phyloP scores from a whole-genome alignment of 2,329 filamentous ascomycete genomes.

The Balansia obtecta region DNA sequence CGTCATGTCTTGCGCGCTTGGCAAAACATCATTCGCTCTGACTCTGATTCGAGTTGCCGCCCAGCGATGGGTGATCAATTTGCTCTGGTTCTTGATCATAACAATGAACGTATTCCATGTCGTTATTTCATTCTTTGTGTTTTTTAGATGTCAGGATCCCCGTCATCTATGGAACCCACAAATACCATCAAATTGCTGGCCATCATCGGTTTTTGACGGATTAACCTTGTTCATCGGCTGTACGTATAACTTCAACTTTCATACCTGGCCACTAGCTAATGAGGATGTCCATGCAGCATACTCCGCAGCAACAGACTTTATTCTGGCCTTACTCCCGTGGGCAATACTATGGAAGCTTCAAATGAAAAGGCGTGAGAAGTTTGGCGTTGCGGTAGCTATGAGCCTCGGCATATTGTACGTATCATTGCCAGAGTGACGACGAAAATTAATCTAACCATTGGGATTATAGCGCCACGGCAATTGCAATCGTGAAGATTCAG shows the following conservation, averaged over 20 bases:
- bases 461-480: slow-evolving; percentile 2
- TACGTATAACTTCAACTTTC: neutral
- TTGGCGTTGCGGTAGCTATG: slow-evolving; percentile 6
- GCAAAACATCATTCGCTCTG: slow-evolving; percentile 7
- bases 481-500: slow-evolving; percentile 6
- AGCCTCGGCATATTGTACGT: slow-evolving; percentile 8
- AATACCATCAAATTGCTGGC: slow-evolving; percentile 4
- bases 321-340: slow-evolving; percentile 5
- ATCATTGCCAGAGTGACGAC: neutral
- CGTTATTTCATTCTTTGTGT: slow-evolving; percentile 5
- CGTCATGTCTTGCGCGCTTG: slow-evolving; percentile 7
- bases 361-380: slow-evolving; percentile 6
- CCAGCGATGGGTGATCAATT: slow-evolving; percentile 3
- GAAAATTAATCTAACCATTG: neutral
- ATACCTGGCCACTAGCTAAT: neutral
- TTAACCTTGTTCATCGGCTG: slow-evolving; percentile 6
- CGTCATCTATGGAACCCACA: slow-evolving; percentile 5
- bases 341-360: slow-evolving; percentile 6
- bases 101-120: slow-evolving; percentile 5
- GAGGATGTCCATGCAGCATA: neutral
- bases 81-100: slow-evolving; percentile 7
- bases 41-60: slow-evolving; percentile 5
- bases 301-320: slow-evolving; percentile 6
- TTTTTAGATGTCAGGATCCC: slow-evolving; percentile 3
- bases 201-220: neutral